These are phyloP conservation scores for Panicum virgatum DNA, from an alignment of 202 grass and related monocot species.

Conservation along the genomic window DNA sequence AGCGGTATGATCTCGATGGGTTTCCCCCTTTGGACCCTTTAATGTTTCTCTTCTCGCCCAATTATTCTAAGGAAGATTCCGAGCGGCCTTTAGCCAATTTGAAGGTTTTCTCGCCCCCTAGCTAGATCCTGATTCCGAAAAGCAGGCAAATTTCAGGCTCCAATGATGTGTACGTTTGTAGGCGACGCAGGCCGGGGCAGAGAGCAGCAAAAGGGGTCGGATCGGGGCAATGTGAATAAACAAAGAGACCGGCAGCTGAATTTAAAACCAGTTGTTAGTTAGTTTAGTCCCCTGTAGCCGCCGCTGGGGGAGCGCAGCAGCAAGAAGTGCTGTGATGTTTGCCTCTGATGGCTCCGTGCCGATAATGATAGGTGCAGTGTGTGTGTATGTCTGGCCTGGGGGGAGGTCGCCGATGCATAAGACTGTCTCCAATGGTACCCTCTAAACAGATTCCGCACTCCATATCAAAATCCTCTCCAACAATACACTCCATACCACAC, in stretches of 20 bases:
- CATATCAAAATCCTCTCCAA: too few relatives aligned
- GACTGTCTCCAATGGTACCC: too few relatives aligned
- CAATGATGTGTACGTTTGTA: conserved; percentile 15
- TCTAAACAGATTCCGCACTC: too few relatives aligned
- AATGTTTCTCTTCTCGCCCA: conserved; percentile 52
- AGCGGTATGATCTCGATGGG: conserved; percentile 40
- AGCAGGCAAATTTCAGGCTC: conserved; percentile 24
- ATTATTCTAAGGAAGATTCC: conserved; percentile 56
- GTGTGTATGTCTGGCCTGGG: too few relatives aligned
- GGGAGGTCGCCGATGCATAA: neutral
- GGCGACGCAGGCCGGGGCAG: neutral
- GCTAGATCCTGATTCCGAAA: conserved; percentile 50
- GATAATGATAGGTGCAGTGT: conserved; percentile 47
- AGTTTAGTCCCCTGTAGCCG: conserved; percentile 25
- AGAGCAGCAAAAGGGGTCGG: conserved; percentile 21
- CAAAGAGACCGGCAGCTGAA: conserved; percentile 24
- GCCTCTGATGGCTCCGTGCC: conserved; percentile 37
- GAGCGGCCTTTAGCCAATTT: conserved; percentile 37
- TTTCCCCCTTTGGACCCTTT: conserved; percentile 46
- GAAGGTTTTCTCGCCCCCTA: conserved; percentile 38
- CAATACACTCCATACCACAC: too few relatives aligned
- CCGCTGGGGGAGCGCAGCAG: conserved; percentile 31
- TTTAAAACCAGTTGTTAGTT: conserved; percentile 26
- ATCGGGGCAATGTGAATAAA: neutral
- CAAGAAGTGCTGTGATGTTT: conserved; percentile 45